These are phyloP conservation scores for Penicillium turbatum DNA, from an alignment of 495 filamentous ascomycete genomes.

Conservation along the genomic window DNA sequence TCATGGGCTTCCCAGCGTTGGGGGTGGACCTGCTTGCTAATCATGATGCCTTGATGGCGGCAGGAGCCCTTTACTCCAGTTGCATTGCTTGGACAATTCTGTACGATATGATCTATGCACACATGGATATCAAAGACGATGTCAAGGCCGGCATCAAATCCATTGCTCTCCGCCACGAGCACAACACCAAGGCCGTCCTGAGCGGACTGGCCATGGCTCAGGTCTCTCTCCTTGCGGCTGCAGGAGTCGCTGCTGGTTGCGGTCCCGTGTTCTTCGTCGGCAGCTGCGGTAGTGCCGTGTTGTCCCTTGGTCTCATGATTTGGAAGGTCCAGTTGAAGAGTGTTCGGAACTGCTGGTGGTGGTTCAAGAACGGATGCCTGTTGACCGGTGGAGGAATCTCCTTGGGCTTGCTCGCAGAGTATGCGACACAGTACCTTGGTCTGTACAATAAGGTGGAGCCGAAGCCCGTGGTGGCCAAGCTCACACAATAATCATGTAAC, in stretches of 20 bases:
- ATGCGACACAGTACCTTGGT: constrained; percentile 39
- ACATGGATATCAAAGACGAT: constrained; percentile 97
- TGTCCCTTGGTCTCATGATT: constrained; percentile 82
- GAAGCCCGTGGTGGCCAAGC: constrained; percentile 4
- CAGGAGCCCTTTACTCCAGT: constrained; percentile 72
- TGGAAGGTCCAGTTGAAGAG: constrained; percentile 78
- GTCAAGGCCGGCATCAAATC: constrained; percentile 90
- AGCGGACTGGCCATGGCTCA: constrained; percentile 71
- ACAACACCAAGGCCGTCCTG: constrained; percentile 81
- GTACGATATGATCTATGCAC: constrained; percentile 98
- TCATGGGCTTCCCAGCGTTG: constrained; percentile 93
- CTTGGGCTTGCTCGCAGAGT: constrained; percentile 60
- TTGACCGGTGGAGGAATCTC: constrained; percentile 65
- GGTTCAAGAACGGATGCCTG: constrained; percentile 78
- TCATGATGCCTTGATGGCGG: constrained; percentile 57
- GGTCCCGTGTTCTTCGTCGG: constrained; percentile 83
- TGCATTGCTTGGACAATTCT: constrained; percentile 92
- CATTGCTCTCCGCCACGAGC: constrained; percentile 84
- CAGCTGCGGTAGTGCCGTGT: constrained; percentile 76
- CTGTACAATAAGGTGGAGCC: constrained; percentile 23
- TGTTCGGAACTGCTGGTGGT: constrained; percentile 91
- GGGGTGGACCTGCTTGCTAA: constrained; percentile 75
- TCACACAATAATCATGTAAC: constrained; percentile 8
- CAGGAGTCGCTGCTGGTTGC: constrained; percentile 67
- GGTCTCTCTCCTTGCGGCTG: constrained; percentile 71